Percentiles rank a stretch among this genome's conserved stretches.
These are phyloP conservation scores for Trichosporon sp. DNA, from an alignment of 1,284 basidiomycete genomes.

Conservation along the genomic window DNA sequence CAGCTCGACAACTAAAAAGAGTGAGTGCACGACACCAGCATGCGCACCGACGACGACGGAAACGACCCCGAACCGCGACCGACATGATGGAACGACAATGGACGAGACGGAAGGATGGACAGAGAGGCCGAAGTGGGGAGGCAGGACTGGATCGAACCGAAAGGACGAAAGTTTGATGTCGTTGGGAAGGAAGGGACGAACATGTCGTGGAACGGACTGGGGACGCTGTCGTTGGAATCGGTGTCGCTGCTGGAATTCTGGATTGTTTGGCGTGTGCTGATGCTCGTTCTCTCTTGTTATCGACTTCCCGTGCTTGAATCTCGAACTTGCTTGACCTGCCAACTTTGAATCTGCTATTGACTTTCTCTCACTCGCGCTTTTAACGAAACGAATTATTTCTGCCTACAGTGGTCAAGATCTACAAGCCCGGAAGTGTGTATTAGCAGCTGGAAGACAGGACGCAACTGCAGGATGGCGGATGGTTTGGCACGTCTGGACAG, in stretches of 20 bases:
- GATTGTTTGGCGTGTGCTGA: conserved; percentile 1
- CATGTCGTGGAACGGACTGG: neutral
- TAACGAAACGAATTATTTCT: conserved; percentile 6
- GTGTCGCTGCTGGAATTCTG: conserved; percentile 10
- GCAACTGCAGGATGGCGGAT: neutral
- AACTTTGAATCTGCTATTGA: neutral
- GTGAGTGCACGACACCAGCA: conserved; percentile 14
- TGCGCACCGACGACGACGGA: conserved; percentile 13
- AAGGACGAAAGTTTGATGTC: neutral
- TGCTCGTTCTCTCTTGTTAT: conserved; percentile 2
- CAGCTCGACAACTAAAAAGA: conserved; percentile 19
- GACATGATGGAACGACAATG: neutral
- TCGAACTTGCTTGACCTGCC: neutral
- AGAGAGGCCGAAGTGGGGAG: too few species aligned
- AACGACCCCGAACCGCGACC: conserved; percentile 3
- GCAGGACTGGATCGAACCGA: neutral
- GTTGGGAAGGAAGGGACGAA: neutral
- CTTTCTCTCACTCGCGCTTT: neutral
- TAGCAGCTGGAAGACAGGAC: neutral
- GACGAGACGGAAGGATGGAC: neutral
- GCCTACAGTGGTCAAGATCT: conserved; percentile 24
- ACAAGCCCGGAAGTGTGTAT: conserved; percentile 26
- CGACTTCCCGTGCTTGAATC: neutral
- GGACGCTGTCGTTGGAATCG: neutral
- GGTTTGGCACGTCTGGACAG: neutral